Evolutionary conservation across 371 early-diverging fungal species (phyloP).

Genomic region (Saksenaea vasiformis): DNA sequence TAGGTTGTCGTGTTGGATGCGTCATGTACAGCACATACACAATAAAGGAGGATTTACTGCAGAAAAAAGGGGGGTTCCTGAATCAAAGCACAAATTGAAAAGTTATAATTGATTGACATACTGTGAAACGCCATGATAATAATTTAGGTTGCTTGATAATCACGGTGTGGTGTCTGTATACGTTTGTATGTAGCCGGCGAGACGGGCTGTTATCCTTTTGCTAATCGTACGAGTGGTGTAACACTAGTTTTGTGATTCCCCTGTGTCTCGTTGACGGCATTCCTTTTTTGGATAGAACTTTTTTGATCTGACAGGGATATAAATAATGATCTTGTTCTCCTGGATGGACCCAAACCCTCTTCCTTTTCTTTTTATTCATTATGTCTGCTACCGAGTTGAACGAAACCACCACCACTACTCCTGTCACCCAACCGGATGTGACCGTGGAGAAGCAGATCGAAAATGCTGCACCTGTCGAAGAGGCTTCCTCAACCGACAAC

Average conservation of each 20-base stretch:
- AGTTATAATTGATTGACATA: background rate
- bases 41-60: too few species aligned
- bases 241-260: conserved; percentile 1
- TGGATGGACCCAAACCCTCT: background rate
- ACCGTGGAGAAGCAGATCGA: background rate
- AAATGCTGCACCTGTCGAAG: background rate
- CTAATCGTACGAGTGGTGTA: conserved; percentile 5
- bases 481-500: background rate
- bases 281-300: background rate
- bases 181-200: background rate
- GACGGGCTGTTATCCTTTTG: background rate
- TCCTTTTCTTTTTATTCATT: background rate
- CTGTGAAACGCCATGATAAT: background rate
- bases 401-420: background rate
- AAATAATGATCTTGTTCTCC: conserved; percentile 5
- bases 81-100: background rate
- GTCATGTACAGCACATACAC: background rate
- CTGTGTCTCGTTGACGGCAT: background rate
- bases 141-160: background rate
- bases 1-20: background rate
- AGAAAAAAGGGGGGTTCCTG: too few species aligned
- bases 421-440: conserved; percentile 3
- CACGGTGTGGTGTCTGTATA: background rate
- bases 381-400: background rate
- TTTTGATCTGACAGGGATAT: conserved; percentile 7